A percentile compares a stretch with the other conserved stretches of the same genome.
phyloP scores from a whole-genome alignment of 352 stramenopile genomes.

The Phytophthora europaea region DNA sequence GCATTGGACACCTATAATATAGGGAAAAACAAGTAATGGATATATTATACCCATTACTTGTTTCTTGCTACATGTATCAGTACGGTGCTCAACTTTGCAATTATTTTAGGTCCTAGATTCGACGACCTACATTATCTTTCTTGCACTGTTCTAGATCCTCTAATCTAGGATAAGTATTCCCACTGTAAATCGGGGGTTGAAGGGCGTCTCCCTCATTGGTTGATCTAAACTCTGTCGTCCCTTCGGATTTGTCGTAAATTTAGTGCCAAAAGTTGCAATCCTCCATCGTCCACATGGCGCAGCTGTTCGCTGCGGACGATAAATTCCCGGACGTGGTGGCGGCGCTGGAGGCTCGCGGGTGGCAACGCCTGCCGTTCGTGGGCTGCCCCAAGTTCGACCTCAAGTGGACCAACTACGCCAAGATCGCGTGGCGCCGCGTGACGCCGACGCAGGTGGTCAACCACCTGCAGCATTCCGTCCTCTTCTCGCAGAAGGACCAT shows the following conservation, averaged over 20 bases:
- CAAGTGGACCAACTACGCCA: slow-evolving; percentile 80
- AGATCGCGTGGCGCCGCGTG: slow-evolving; percentile 65
- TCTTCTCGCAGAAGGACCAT: slow-evolving; percentile 75
- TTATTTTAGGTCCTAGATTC: no score
- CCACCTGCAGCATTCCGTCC: slow-evolving; percentile 69
- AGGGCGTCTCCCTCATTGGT: not conserved
- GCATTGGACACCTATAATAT: no score
- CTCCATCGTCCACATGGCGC: slow-evolving; percentile 19
- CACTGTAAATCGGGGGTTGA: no score
- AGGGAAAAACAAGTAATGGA: no score
- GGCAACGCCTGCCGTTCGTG: slow-evolving; percentile 63
- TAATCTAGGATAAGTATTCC: no score
- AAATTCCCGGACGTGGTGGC: slow-evolving; percentile 59
- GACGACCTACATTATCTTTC: no score
- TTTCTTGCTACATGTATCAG: no score
- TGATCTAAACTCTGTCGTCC: not conserved
- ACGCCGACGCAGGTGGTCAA: slow-evolving; percentile 61
- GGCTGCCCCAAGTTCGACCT: slow-evolving; percentile 68
- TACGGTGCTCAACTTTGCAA: no score
- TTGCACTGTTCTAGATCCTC: no score
- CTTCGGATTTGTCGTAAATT: not conserved
- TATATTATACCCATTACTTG: no score
- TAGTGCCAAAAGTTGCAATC: not conserved
- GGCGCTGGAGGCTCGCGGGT: slow-evolving; percentile 36
- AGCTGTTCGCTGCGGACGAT: slow-evolving; percentile 64